Conservation (phyloP, 441 rosid genomes). For the Populus hybrid region DNA sequence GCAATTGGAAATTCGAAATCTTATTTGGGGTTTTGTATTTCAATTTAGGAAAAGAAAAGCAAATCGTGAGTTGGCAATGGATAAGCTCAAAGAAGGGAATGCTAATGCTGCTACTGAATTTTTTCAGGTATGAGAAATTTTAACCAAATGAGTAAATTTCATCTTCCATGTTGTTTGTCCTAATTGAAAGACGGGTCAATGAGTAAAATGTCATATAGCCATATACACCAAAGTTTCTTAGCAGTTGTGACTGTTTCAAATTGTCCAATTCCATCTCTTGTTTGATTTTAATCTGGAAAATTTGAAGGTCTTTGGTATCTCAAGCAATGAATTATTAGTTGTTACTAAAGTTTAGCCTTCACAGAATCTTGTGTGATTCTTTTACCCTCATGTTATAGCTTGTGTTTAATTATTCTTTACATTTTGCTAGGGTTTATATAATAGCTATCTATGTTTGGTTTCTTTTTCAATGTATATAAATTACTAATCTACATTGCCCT, state of each 20-base stretch:
- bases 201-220: not conserved
- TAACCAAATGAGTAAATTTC: not conserved
- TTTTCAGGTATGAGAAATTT: conserved; percentile 53
- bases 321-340: not conserved
- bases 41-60: conserved; percentile 54
- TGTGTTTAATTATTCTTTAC: not conserved
- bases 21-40: not conserved
- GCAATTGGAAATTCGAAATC: not conserved
- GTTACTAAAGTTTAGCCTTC: not conserved
- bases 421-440: not conserved
- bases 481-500: not conserved
- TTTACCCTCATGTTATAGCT: not conserved
- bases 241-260: not conserved
- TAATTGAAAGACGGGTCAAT: not conserved
- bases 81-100: conserved; percentile 67
- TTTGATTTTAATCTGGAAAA: not conserved
- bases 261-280: not conserved
- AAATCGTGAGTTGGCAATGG: conserved; percentile 64
- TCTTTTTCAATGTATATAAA: not conserved
- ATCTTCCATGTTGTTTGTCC: not conserved
- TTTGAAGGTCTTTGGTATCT: not conserved
- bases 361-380: not conserved
- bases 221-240: too few relatives aligned
- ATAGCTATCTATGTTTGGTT: not conserved
- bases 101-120: conserved; percentile 60